Conservation (phyloP, 2,329 filamentous ascomycete genomes). For the Corniculantispora saksenae region DNA sequence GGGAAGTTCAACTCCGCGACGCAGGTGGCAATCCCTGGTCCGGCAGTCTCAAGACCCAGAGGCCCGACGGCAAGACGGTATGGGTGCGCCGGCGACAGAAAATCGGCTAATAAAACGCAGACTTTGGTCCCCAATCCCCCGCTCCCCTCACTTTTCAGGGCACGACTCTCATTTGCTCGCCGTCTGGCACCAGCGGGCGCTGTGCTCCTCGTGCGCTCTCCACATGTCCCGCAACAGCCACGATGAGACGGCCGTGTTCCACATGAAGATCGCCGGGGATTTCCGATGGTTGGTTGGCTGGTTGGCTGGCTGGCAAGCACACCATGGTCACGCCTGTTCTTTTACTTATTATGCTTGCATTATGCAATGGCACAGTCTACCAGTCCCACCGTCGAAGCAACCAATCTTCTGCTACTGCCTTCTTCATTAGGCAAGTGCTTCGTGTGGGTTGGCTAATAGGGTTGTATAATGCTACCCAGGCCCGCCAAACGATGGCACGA, state of each 20-base stretch:
- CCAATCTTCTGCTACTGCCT: not conserved
- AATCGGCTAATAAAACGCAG: too few species aligned
- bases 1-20: constrained; percentile 61
- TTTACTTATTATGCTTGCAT: not conserved
- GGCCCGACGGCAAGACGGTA: constrained; percentile 1
- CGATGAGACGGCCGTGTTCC: constrained; percentile 6
- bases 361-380: not conserved
- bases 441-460: not conserved
- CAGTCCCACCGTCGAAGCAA: constrained; percentile 6
- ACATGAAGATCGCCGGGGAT: constrained; percentile 1
- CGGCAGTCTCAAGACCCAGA: not conserved
- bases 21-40: not conserved
- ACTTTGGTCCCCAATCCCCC: too few species aligned
- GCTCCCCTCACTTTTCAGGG: too few species aligned
- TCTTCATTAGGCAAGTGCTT: constrained; percentile 16
- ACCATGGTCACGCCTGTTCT: not conserved
- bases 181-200: too few species aligned
- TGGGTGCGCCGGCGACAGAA: constrained; percentile 20
- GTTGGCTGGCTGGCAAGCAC: not conserved
- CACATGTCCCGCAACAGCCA: not conserved
- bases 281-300: not conserved
- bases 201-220: not conserved
- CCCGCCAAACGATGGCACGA: constrained; percentile 6
- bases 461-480: not conserved
- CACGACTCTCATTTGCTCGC: not conserved